Evolutionary conservation across 108 stramenopile species (phyloP).

Genomic region (Nitzschia palea): DNA sequence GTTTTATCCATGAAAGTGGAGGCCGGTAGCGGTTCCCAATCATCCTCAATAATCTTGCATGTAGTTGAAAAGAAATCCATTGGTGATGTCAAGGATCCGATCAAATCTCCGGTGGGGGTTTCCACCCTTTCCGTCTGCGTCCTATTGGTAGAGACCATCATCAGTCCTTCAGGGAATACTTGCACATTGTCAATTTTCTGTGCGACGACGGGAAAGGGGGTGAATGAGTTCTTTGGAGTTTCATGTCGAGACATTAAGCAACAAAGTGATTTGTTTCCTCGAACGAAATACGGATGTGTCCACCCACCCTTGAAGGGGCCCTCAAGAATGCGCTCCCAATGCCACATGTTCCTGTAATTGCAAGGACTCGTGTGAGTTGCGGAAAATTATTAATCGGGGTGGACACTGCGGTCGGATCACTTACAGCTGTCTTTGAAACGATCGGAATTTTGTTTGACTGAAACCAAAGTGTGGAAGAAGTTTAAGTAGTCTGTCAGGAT

Average conservation of each 20-base stretch:
- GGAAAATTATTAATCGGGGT: too few species aligned
- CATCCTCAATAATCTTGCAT: not conserved
- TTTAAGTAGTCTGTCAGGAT: constrained; percentile 10
- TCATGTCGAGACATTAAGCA: constrained; percentile 13
- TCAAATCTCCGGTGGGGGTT: too few species aligned
- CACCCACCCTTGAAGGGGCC: constrained; percentile 28
- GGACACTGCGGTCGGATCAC: too few species aligned
- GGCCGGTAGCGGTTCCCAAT: not conserved
- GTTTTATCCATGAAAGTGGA: not conserved
- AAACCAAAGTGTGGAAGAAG: constrained; percentile 61
- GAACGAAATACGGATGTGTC: constrained; percentile 17
- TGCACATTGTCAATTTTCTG: too few species aligned
- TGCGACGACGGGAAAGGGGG: too few species aligned
- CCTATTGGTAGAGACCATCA: too few species aligned
- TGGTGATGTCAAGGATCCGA: too few species aligned
- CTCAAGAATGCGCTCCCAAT: constrained; percentile 64
- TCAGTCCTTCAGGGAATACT: too few species aligned
- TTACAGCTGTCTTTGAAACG: constrained; percentile 69
- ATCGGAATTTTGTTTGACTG: constrained; percentile 70
- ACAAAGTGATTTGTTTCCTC: constrained; percentile 16
- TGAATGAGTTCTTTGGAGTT: too few species aligned
- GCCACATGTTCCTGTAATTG: constrained; percentile 62
- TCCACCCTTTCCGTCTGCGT: too few species aligned
- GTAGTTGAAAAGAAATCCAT: too few species aligned
- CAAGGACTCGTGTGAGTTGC: too few species aligned